Conservation (phyloP, 2,329 filamentous ascomycete species). For the Aspergillus vadensis region DNA sequence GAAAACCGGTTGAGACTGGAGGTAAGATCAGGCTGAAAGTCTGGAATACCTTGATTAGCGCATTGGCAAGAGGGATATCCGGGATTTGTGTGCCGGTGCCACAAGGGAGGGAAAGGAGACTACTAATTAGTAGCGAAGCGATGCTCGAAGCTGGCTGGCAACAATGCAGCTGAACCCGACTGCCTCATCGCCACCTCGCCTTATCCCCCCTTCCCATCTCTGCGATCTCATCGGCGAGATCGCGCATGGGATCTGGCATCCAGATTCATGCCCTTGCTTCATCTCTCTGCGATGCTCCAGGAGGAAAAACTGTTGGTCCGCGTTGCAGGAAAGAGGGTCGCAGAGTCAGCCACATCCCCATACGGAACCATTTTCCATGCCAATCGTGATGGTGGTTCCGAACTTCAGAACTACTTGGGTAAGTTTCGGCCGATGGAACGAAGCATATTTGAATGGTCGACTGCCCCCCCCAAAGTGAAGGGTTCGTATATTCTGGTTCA, state of each 20-base stretch:
- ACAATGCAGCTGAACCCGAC: neutral
- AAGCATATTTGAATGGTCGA: neutral
- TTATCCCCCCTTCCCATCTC: neutral
- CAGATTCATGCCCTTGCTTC: neutral
- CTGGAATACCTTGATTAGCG: neutral
- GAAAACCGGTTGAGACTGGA: too few species aligned
- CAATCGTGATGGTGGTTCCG: neutral
- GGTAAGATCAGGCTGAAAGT: neutral
- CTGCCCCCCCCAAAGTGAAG: neutral
- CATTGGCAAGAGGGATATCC: neutral
- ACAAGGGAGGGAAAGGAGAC: neutral
- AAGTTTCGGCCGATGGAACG: neutral
- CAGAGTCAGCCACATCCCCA: neutral
- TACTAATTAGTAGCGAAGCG: neutral
- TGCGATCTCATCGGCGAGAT: neutral
- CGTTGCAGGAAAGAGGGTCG: neutral
- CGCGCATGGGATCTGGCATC: neutral
- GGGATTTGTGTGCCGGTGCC: neutral
- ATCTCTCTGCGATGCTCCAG: neutral
- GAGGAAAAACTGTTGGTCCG: neutral
- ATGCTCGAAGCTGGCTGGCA: neutral
- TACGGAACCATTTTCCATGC: conserved; percentile 1
- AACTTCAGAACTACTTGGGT: neutral
- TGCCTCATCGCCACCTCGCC: neutral
- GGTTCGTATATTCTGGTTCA: too few species aligned